Evolutionary conservation across 1,284 basidiomycete genomes (phyloP).

Genomic region (Ceratobasidium sp.): DNA sequence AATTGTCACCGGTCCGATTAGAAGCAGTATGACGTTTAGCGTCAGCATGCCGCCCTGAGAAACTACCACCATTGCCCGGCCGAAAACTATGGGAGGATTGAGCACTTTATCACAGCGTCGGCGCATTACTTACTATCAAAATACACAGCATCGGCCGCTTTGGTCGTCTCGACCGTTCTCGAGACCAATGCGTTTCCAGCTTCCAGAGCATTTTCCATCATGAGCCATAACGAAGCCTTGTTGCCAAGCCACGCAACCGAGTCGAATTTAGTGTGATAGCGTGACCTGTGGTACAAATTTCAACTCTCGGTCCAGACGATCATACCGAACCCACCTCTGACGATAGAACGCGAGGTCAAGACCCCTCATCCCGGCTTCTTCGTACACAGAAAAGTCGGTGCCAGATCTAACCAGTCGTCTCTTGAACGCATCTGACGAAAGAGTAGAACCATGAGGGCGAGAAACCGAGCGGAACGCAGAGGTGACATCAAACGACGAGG

Average conservation of each 20-base stretch:
- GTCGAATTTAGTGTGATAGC: slow-evolving; percentile 77
- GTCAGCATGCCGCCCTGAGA: slow-evolving; percentile 65
- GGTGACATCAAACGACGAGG: slow-evolving; percentile 68
- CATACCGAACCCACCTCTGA: slow-evolving; percentile 61
- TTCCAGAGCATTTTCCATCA: slow-evolving; percentile 74
- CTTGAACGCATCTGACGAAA: slow-evolving; percentile 74
- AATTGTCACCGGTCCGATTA: slow-evolving; percentile 69
- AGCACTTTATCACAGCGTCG: not conserved
- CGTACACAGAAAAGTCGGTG: slow-evolving; percentile 78
- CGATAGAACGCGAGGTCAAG: slow-evolving; percentile 81
- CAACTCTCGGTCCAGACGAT: not conserved
- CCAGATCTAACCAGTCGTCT: slow-evolving; percentile 70
- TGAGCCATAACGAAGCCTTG: slow-evolving; percentile 74
- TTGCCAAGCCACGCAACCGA: slow-evolving; percentile 65
- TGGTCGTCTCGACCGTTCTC: slow-evolving; percentile 56
- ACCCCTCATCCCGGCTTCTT: slow-evolving; percentile 66
- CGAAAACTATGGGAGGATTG: slow-evolving; percentile 66
- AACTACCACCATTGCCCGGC: slow-evolving; percentile 66
- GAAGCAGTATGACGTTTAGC: slow-evolving; percentile 70
- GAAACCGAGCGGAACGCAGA: slow-evolving; percentile 64
- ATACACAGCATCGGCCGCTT: slow-evolving; percentile 63
- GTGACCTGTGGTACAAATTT: not conserved
- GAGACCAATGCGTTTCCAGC: slow-evolving; percentile 66
- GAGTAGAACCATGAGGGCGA: slow-evolving; percentile 75
- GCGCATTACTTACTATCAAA: slow-evolving; percentile 71